Evolutionary conservation across 768 basidiomycete species (phyloP).

Genomic region (Leccinum arenicola): DNA sequence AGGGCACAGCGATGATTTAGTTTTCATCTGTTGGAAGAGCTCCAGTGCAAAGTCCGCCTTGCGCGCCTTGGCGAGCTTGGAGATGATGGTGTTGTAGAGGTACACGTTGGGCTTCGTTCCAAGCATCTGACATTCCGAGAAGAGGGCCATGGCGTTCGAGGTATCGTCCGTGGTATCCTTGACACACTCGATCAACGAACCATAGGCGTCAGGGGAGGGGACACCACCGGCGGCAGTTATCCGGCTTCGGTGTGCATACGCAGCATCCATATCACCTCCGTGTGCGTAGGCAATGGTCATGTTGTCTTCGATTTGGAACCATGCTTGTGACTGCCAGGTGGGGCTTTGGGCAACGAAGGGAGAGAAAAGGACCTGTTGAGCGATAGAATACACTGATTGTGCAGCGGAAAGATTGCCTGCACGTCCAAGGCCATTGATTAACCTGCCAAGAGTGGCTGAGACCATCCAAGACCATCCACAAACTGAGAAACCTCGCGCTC

Average conservation of each 20-base stretch:
- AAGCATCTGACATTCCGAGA: slow-evolving; percentile 67
- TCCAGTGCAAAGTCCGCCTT: slow-evolving; percentile 88
- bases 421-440: slow-evolving; percentile 73
- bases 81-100: slow-evolving; percentile 97
- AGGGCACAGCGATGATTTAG: slow-evolving; percentile 48
- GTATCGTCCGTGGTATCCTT: slow-evolving; percentile 97
- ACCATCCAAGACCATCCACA: slow-evolving; percentile 16
- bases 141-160: slow-evolving; percentile 80
- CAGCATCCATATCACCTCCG: slow-evolving; percentile 72
- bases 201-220: slow-evolving; percentile 89
- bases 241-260: slow-evolving; percentile 75
- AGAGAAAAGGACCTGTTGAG: slow-evolving; percentile 56
- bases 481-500: slow-evolving; percentile 24
- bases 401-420: slow-evolving; percentile 57
- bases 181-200: slow-evolving; percentile 79
- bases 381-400: slow-evolving; percentile 60
- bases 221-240: slow-evolving; percentile 74
- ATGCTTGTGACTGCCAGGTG: slow-evolving; percentile 51
- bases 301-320: slow-evolving; percentile 80
- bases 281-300: slow-evolving; percentile 90
- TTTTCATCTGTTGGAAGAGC: slow-evolving; percentile 87
- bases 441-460: slow-evolving; percentile 48
- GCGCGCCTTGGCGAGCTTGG: slow-evolving; percentile 90
- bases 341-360: slow-evolving; percentile 39
- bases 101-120: slow-evolving; percentile 79